Conservation (phyloP, 192 early-diverging fungal genomes). For the Coemansia erecta region DNA sequence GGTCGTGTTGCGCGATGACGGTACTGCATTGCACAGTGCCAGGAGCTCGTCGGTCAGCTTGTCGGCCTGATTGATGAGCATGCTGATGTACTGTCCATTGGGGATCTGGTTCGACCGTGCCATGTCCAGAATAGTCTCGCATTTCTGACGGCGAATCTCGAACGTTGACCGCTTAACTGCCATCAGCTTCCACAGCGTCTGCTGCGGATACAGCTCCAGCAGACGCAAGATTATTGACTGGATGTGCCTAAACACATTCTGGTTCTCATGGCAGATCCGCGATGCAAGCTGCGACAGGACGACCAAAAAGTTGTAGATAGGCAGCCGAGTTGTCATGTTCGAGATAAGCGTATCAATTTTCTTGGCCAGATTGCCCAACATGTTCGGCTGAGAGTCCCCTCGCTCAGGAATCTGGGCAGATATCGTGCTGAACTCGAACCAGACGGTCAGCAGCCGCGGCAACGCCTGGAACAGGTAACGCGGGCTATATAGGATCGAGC, state of each 20-base stretch:
- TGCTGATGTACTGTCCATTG: slow-evolving; percentile 21
- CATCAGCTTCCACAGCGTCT: slow-evolving; percentile 85
- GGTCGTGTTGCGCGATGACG: slow-evolving; percentile 55
- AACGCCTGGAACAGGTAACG: slow-evolving; percentile 83
- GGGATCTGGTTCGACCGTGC: slow-evolving; percentile 27
- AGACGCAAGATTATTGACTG: slow-evolving; percentile 70
- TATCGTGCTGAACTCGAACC: slow-evolving; percentile 70
- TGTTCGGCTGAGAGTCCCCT: slow-evolving; percentile 42
- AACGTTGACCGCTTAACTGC: slow-evolving; percentile 69
- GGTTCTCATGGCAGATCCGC: slow-evolving; percentile 74
- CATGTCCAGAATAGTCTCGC: slow-evolving; percentile 66
- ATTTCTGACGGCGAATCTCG: slow-evolving; percentile 59
- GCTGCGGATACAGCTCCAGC: slow-evolving; percentile 73
- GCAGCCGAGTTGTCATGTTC: slow-evolving; percentile 59
- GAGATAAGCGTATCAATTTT: slow-evolving; percentile 54
- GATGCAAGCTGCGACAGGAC: slow-evolving; percentile 87
- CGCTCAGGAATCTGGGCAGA: slow-evolving; percentile 14
- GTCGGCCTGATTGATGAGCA: slow-evolving; percentile 59
- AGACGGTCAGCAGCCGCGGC: slow-evolving; percentile 80
- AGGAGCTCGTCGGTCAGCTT: slow-evolving; percentile 73
- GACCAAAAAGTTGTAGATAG: slow-evolving; percentile 70
- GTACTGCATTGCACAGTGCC: slow-evolving; percentile 68
- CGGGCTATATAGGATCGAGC: slow-evolving; percentile 63
- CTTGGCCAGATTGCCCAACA: slow-evolving; percentile 48
- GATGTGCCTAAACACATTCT: slow-evolving; percentile 62